Conservation (phyloP, 2,329 filamentous ascomycete genomes). For the Fusarium multiceps region DNA sequence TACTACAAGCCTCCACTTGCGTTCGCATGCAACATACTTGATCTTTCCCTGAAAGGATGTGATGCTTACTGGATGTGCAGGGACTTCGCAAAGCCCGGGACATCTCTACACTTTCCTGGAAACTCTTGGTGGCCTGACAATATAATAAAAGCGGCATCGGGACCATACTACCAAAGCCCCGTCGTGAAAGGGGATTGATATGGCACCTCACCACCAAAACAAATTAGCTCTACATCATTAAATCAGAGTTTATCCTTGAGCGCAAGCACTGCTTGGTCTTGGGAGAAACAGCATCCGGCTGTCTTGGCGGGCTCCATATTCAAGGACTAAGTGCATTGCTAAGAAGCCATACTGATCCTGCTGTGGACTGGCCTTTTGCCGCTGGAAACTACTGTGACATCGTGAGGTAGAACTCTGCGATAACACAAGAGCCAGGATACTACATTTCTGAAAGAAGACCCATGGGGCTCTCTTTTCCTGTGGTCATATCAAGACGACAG, state of each 20-base stretch:
- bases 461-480: conserved; percentile 15
- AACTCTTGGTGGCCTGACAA: conserved; percentile 36
- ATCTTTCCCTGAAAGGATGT: conserved; percentile 1
- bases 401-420: conserved; percentile 11
- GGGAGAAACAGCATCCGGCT: conserved; percentile 21
- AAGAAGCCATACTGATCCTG: conserved; percentile 12
- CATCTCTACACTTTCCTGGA: background rate
- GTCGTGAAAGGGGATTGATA: background rate
- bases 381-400: conserved; percentile 22
- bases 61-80: background rate
- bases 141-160: conserved; percentile 33
- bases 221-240: background rate
- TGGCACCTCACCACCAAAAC: background rate
- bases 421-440: conserved; percentile 15
- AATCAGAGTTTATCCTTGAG: background rate
- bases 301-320: conserved; percentile 36
- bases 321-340: conserved; percentile 8
- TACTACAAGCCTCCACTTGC: conserved; percentile 22
- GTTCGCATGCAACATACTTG: conserved; percentile 5
- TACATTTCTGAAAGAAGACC: conserved; percentile 8
- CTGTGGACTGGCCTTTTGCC: conserved; percentile 21
- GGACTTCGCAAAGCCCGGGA: background rate
- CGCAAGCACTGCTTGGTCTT: background rate
- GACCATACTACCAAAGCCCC: background rate
- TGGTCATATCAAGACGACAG: conserved; percentile 20